A percentile compares a stretch with the other conserved stretches of the same genome.
Evolutionary conservation across 2,329 filamentous ascomycete genomes (phyloP).

Genomic region (Colletotrichum navitas): DNA sequence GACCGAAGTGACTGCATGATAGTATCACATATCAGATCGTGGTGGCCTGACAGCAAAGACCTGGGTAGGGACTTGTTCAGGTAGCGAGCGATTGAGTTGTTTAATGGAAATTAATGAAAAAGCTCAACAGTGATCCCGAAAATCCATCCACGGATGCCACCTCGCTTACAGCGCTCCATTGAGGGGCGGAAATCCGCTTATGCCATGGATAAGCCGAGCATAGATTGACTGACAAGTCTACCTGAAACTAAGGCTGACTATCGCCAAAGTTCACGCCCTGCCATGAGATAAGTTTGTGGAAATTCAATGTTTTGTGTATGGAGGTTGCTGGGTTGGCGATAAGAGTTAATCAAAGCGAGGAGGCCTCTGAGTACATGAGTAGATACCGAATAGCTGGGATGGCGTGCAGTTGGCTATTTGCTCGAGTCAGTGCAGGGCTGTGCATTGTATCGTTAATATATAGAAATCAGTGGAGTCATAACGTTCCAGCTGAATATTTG

Average conservation of each 20-base stretch:
- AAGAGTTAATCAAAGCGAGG: background rate
- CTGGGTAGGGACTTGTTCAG: background rate
- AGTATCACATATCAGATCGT: background rate
- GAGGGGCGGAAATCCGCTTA: no score
- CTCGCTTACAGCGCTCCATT: background rate
- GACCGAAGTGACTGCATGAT: background rate
- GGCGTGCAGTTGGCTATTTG: background rate
- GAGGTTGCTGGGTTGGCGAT: background rate
- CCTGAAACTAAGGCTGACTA: background rate
- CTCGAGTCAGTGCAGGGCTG: background rate
- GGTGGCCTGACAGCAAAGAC: background rate
- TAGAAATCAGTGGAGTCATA: background rate
- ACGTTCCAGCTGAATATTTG: background rate
- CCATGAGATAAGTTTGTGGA: background rate
- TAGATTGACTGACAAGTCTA: background rate
- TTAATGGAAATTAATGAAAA: background rate
- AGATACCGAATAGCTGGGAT: background rate
- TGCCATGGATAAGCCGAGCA: background rate
- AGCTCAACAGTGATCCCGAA: background rate
- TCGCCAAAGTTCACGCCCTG: background rate
- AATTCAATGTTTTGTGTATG: background rate
- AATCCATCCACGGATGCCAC: background rate
- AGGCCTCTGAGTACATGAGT: background rate
- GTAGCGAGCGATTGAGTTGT: background rate
- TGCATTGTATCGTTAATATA: background rate